These are phyloP conservation scores for Favolaschia claudopus DNA, from an alignment of 768 basidiomycete species.

Conservation along the genomic window DNA sequence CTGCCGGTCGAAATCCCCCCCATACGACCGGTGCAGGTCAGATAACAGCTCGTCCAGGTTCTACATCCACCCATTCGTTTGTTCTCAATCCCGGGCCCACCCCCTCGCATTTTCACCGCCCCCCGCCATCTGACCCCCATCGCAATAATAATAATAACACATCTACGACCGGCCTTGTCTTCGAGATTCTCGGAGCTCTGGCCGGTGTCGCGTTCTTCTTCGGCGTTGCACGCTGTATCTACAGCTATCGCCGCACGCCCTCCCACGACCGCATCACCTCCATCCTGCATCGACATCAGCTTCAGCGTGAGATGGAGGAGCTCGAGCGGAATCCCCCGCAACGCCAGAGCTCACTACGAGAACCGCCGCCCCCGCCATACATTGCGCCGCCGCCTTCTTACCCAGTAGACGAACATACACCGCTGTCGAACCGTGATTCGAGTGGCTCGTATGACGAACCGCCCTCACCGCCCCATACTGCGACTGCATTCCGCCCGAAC, in stretches of 20 bases:
- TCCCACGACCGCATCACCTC: constrained; percentile 52
- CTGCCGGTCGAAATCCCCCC: background rate
- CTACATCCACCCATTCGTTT: constrained; percentile 10
- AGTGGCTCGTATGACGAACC: background rate
- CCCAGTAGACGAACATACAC: constrained; percentile 27
- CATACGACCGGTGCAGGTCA: background rate
- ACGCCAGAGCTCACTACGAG: constrained; percentile 36
- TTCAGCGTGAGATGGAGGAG: constrained; percentile 61
- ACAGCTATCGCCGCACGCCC: constrained; percentile 54
- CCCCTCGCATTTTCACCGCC: constrained; percentile 3
- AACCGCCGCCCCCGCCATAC: constrained; percentile 61
- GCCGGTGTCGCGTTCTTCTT: constrained; percentile 43
- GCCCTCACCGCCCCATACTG: background rate
- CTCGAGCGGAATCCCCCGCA: constrained; percentile 46
- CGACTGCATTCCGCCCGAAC: constrained; percentile 9
- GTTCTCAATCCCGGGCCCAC: constrained; percentile 16
- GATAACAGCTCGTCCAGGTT: background rate
- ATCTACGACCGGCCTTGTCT: constrained; percentile 38
- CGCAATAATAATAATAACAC: constrained; percentile 29
- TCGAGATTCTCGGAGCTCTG: constrained; percentile 55
- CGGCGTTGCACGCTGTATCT: constrained; percentile 48
- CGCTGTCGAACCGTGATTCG: background rate
- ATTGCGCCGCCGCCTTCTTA: constrained; percentile 59
- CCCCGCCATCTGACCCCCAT: constrained; percentile 35
- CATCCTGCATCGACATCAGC: constrained; percentile 50